Evolutionary conservation across 106 monocot genomes (phyloP), one percentile per base, ranked within the genome.

Genomic region (Platanthera zijinensis): DNA sequence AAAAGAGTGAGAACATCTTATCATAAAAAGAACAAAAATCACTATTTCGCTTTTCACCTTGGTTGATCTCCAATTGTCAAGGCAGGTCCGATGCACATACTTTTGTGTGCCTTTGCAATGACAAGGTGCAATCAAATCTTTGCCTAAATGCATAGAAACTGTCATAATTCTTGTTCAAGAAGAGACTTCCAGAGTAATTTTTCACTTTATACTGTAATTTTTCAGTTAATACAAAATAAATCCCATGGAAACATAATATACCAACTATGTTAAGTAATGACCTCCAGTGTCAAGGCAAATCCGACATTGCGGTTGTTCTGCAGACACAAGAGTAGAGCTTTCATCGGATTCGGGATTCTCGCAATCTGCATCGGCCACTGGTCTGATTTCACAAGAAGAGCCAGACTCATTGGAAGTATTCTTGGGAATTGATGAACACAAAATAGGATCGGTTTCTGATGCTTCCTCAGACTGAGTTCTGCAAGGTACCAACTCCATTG

Each of bases 11-110:
- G 62, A 47, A 21, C 50, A 22, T 4, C 25, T 84, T 63, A 1
- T 39, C 17, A 63, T 52, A 78, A 72, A 12, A 51, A 50, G 5
- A 66, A 62, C 13, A 51, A 62, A 62, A 76, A 32, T 48, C 47
- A 48, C 28, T 57, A 52, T 46, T 47, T 59, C 21, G 62, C 50
- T n/a, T 45, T 57, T 39, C 78, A 93, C 96, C 93, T 97, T 97
- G 17, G 96, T 97, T 61, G 96, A 97, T 85, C 96, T 93, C 96
- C 96, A 97, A 73, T 89, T 90, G 77, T 97, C 96, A 77, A 97
- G 91, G 83, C 96, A 97, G 3, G 93, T 87, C 7, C 93, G 78
- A 76, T 97, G 96, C 48, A 97, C 93, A 81, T 89, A 97, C 50
- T 97, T 97, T 77, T 97, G 96, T 57, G 96, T 97, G 8, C 96